Evolutionary conservation across 2,329 filamentous ascomycete genomes (phyloP).

Genomic region (Aspergillus persii): DNA sequence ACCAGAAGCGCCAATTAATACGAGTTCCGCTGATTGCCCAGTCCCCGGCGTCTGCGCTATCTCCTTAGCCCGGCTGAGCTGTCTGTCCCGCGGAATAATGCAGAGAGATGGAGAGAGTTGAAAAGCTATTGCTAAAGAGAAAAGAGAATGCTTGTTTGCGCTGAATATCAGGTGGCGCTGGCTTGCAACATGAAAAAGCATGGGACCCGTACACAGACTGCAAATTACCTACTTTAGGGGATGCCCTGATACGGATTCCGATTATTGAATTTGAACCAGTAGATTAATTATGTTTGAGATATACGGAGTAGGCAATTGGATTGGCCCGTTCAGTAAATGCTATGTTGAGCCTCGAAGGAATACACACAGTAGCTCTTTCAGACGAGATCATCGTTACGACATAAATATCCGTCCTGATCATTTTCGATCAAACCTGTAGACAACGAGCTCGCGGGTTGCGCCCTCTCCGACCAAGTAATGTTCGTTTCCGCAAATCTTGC

Average conservation of each 20-base stretch:
- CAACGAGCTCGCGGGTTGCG: slow-evolving; percentile 48
- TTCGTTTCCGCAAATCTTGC: slow-evolving; percentile 59
- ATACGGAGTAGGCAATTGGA: too few relatives aligned
- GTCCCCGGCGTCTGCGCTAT: not conserved
- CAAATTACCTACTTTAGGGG: not conserved
- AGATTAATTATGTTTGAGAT: too few relatives aligned
- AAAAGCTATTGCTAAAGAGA: not conserved
- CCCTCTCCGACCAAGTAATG: slow-evolving; percentile 63
- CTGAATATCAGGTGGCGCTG: not conserved
- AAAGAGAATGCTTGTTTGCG: not conserved
- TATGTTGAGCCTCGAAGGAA: not conserved
- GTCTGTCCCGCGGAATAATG: not conserved
- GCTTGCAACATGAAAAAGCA: not conserved
- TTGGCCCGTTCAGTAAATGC: not conserved
- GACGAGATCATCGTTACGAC: not conserved
- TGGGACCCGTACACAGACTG: not conserved
- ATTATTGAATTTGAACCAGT: too few relatives aligned
- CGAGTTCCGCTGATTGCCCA: not conserved
- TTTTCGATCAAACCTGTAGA: slow-evolving; percentile 50
- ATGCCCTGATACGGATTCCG: too few relatives aligned
- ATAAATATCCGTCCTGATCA: not conserved
- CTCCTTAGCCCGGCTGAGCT: not conserved
- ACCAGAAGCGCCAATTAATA: not conserved
- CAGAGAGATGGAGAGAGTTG: not conserved
- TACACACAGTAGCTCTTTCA: not conserved